A percentile compares a stretch with the other conserved stretches of the same genome.
phyloP scores from a whole-genome alignment of 73 alveolate genomes.

The Breviolum minutum region DNA sequence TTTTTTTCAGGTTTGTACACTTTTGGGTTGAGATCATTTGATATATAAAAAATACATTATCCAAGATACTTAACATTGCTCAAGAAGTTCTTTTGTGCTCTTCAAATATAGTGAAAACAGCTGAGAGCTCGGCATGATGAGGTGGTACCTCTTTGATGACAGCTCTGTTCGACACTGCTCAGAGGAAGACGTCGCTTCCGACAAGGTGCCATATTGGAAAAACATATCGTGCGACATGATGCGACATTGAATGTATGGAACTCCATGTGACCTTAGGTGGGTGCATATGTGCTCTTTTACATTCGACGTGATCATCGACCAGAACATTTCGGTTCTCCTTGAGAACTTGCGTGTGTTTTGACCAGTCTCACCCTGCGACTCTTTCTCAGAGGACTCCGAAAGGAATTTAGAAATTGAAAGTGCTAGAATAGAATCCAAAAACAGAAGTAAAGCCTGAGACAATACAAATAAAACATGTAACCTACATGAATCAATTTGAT shows the following conservation, averaged over 20 bases:
- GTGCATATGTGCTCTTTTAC: slow-evolving; percentile 86
- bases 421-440: too few relatives aligned
- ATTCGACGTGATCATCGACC: slow-evolving; percentile 85
- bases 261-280: slow-evolving; percentile 4
- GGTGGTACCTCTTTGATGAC: slow-evolving; percentile 92
- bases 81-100: too few relatives aligned
- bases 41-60: too few relatives aligned
- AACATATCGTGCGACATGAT: background rate
- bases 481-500: too few relatives aligned
- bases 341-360: background rate
- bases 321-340: background rate
- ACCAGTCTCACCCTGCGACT: too few relatives aligned
- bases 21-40: too few relatives aligned
- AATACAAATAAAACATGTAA: too few relatives aligned
- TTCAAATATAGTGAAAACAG: too few relatives aligned
- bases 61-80: too few relatives aligned
- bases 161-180: slow-evolving; percentile 65
- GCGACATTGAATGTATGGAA: background rate
- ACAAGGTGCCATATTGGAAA: slow-evolving; percentile 15
- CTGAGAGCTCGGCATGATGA: background rate
- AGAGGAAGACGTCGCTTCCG: slow-evolving; percentile 65
- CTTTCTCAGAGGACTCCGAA: too few relatives aligned
- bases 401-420: too few relatives aligned
- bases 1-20: background rate
- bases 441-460: too few relatives aligned